These are phyloP conservation scores for Rubia tinctorum DNA, from an alignment of 305 asterid genomes.

Conservation along the genomic window DNA sequence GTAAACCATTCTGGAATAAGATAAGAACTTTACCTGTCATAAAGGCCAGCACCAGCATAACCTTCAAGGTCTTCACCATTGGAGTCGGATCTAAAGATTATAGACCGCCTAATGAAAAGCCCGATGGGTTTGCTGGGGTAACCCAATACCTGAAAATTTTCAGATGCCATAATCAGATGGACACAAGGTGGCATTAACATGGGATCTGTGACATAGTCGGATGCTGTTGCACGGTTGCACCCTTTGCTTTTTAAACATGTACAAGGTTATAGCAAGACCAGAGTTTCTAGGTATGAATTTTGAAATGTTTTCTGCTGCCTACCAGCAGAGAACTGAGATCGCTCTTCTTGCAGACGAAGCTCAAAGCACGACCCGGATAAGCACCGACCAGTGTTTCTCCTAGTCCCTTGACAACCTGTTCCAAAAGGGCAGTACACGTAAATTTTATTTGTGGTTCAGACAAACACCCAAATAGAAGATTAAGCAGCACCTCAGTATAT, in stretches of 20 bases:
- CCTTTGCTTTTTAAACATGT: neutral
- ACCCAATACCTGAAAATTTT: slow-evolving; percentile 75
- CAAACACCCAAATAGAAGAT: slow-evolving; percentile 14
- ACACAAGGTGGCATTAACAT: neutral
- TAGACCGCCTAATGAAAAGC: slow-evolving; percentile 74
- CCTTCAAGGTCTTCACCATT: slow-evolving; percentile 99
- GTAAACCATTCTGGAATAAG: neutral
- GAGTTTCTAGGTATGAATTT: neutral
- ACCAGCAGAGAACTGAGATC: slow-evolving; percentile 82
- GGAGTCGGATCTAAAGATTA: slow-evolving; percentile 98
- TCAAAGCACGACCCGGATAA: slow-evolving; percentile 98
- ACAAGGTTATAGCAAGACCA: neutral
- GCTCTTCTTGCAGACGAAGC: slow-evolving; percentile 87
- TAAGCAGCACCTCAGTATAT: slow-evolving; percentile 76
- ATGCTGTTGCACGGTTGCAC: neutral
- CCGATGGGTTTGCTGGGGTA: slow-evolving; percentile 99
- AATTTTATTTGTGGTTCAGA: neutral
- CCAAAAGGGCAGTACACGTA: slow-evolving; percentile 23
- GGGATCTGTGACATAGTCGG: neutral
- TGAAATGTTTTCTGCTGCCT: neutral
- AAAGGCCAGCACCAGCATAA: slow-evolving; percentile 99
- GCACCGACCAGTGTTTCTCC: slow-evolving; percentile 99
- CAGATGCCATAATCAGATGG: slow-evolving; percentile 7
- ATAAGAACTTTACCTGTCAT: slow-evolving; percentile 63
- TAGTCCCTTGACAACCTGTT: slow-evolving; percentile 95